Base-by-base conservation (phyloP, 805 yeast genomes). In the Grigorovia yakushimaensis region DNA sequence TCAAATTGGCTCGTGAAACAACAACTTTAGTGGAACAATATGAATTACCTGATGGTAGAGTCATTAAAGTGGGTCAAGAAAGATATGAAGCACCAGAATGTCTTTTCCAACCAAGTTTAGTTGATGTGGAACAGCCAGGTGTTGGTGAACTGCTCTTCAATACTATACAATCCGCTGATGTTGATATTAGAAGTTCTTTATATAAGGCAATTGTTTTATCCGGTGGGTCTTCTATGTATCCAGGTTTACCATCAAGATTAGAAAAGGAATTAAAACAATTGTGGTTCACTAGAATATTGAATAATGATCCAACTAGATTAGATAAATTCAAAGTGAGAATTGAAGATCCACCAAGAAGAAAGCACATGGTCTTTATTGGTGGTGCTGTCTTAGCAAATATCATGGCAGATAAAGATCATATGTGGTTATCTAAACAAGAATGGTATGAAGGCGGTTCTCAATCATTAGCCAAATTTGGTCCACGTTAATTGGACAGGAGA, bases 161-260 rank as follows among this genome's bases (percentile, higher is more conserved):
- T 65, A 87, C 96, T 3, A 82, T 93, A 54, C 98, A 93, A 73
- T 71, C 89, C 5, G 96, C 98, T 40, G 98, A 93, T 62, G 84
- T 93, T 44, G 98, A 93, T 64, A 79, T 93, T 46, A 81, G 97
- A 69, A 75, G 95, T 6, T 77, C 96, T 1, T 74, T 93, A 50
- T 93, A 78, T 71, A 86, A 84, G 61, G 95, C 96, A 2, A 85
- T 93, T 64, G 98, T 93, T 24, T 76, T 93, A 41, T 86, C 96
- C 5, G 98, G 98, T 64, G 98, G 98, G 49, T 89, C 98, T 1
- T 84, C 95, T 45, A 93, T 93, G 98, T 93, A 93, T 64, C 98
- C 98, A 1, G 98, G 98, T 27, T 77, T 93, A 56, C 98, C 98
- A 18, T 84, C 96, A 11, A 77, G 98, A 60, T 73, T 93, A 56